A percentile compares a stretch with the other conserved stretches of the same genome.
Evolutionary conservation across 345 rosid species (phyloP).

Genomic region (Trapa bicornis): DNA sequence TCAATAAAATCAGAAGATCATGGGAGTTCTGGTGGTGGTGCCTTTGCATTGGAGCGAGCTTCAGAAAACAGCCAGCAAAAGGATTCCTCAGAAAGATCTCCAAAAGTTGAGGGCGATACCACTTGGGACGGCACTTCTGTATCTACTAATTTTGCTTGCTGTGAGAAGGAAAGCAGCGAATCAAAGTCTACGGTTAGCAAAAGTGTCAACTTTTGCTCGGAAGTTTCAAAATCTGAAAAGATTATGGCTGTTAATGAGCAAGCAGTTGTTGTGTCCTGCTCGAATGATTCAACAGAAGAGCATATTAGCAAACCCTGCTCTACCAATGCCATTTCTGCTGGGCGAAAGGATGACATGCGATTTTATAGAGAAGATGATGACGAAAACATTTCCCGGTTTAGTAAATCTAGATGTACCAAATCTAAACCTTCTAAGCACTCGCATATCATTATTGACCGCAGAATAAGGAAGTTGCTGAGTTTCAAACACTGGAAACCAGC

Average conservation of each 20-base stretch:
- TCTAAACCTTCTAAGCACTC: conserved; percentile 47
- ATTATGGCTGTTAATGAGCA: conserved; percentile 13
- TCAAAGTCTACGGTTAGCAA: conserved; percentile 15
- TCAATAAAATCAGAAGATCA: conserved; percentile 28
- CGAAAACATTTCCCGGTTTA: conserved; percentile 47
- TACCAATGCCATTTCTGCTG: conserved; percentile 23
- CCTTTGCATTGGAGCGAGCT: conserved; percentile 7
- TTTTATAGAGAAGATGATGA: conserved; percentile 68
- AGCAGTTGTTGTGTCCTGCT: conserved; percentile 18
- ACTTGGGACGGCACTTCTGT: conserved; percentile 17
- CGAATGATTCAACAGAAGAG: conserved; percentile 27
- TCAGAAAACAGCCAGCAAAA: conserved; percentile 8
- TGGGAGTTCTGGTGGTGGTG: conserved; percentile 24
- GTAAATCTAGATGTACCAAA: conserved; percentile 33
- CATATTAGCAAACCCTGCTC: conserved; percentile 20
- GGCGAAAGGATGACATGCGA: conserved; percentile 18
- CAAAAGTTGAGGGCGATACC: conserved; percentile 15
- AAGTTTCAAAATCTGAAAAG: background rate
- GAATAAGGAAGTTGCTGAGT: conserved; percentile 47
- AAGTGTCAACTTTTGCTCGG: background rate
- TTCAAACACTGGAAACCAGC: conserved; percentile 59
- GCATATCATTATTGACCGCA: conserved; percentile 37
- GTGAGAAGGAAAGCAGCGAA: conserved; percentile 13
- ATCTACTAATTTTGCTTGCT: conserved; percentile 15
- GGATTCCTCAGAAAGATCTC: conserved; percentile 3